Evolutionary conservation across 495 filamentous ascomycete genomes (phyloP).

Genomic region (Aspergillus mulundensis): DNA sequence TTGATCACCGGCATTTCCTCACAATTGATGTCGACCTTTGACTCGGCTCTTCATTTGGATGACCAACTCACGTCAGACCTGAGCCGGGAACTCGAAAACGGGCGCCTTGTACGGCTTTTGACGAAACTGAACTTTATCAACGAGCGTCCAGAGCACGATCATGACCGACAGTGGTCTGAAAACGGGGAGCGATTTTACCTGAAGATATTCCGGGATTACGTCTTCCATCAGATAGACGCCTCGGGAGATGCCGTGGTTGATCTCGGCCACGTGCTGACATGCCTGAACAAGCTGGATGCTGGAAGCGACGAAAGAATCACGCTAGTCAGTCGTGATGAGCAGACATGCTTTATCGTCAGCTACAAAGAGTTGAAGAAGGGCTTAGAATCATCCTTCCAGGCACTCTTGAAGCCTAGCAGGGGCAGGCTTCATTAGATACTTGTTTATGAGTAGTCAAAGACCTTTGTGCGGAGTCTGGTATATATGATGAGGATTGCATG

Average conservation of each 20-base stretch:
- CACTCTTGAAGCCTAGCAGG: conserved; percentile 59
- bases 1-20: conserved; percentile 72
- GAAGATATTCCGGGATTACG: conserved; percentile 92
- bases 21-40: conserved; percentile 65
- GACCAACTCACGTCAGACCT: conserved; percentile 71
- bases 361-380: conserved; percentile 84
- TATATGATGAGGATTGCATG: conserved; percentile 12
- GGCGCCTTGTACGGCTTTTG: conserved; percentile 75
- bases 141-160: conserved; percentile 81
- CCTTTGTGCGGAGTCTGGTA: conserved; percentile 6
- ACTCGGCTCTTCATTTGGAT: conserved; percentile 67
- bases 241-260: conserved; percentile 76
- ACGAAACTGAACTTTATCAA: conserved; percentile 81
- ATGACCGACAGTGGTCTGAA: conserved; percentile 75
- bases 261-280: conserved; percentile 76
- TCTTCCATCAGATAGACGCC: conserved; percentile 90
- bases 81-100: conserved; percentile 82
- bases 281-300: conserved; percentile 88
- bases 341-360: conserved; percentile 77
- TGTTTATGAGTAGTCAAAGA: not conserved
- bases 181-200: conserved; percentile 85
- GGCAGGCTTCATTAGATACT: conserved; percentile 32
- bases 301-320: conserved; percentile 81
- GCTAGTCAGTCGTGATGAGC: conserved; percentile 82
- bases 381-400: conserved; percentile 72